Percentiles rank a stretch among this genome's conserved stretches.
These are phyloP conservation scores for Eragrostis tef DNA, from an alignment of 202 grass and related monocot genomes.

Conservation along the genomic window DNA sequence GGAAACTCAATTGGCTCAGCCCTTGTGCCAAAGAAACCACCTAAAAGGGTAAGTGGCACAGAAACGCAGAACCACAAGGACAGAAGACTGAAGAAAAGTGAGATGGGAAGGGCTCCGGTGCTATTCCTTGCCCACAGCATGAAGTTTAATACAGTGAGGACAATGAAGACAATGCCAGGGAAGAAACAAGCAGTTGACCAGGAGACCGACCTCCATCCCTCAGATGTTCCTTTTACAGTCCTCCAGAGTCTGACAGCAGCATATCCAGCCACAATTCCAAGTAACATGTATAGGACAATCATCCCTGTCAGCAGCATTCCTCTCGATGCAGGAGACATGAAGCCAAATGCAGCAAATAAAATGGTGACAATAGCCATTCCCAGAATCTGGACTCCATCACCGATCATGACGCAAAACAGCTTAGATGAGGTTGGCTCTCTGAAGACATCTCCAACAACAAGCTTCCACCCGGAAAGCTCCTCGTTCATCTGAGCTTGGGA, in stretches of 20 bases:
- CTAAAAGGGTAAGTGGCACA: constrained; percentile 88
- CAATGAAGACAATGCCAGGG: constrained; percentile 75
- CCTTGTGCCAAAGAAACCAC: constrained; percentile 82
- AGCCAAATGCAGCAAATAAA: constrained; percentile 85
- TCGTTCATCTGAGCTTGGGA: constrained; percentile 92
- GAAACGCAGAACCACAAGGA: constrained; percentile 95
- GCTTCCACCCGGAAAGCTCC: constrained; percentile 87
- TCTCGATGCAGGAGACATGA: constrained; percentile 92
- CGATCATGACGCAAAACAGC: constrained; percentile 80
- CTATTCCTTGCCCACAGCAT: constrained; percentile 86
- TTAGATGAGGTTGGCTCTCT: constrained; percentile 82
- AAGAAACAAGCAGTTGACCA: constrained; percentile 94
- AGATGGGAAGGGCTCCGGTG: constrained; percentile 84
- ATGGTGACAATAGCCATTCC: constrained; percentile 86
- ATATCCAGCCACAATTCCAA: constrained; percentile 83
- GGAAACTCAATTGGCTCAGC: constrained; percentile 72
- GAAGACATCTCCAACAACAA: constrained; percentile 90
- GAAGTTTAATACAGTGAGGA: constrained; percentile 85
- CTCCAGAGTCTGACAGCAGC: constrained; percentile 85
- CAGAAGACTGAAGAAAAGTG: constrained; percentile 78
- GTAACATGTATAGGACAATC: constrained; percentile 92
- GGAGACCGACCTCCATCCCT: constrained; percentile 85
- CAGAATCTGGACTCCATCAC: constrained; percentile 88
- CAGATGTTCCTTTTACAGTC: constrained; percentile 74
- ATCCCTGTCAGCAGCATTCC: constrained; percentile 89